Base-by-base conservation (phyloP, 2,329 filamentous ascomycete species). In the Alternaria alternata region DNA sequence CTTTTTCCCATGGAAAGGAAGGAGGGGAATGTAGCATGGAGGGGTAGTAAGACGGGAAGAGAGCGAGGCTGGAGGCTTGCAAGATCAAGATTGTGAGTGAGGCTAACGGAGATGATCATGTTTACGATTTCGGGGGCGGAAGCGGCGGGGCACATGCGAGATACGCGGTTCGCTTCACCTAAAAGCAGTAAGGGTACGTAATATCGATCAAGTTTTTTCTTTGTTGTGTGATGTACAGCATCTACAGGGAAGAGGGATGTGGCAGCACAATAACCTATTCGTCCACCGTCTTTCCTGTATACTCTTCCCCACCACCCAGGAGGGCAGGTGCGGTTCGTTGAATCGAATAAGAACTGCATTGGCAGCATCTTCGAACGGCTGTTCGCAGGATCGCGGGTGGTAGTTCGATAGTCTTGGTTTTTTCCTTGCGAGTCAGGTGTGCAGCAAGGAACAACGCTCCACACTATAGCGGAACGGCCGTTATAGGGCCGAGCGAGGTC, bases 351-450 rank as follows among this genome's bases (percentile, higher is more conserved):
- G 54, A 28, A 24, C 11, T 48, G 58, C 47, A 43, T 57, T 48
- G 42, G 36, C 12, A 34, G 41, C 39, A 59, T 47, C 18, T 47
- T 49, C 22, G 46, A 62, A 59, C 56, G 59, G 51, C 51, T 59
- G 59, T 62, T 62, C 55, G 55, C 55, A 62, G 59, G 41, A 55
- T 58, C 51, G 38, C 20, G 14, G 32, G 47, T 53, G 18, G 48
- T 43, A 36, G 41, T 41, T 39, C 30, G 28, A 12, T 39, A 8
- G 34, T 20, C 30, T n/a, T 26, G 26, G 22, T 20, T 51, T 44
- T 36, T 20, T 20, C 42, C 28, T 38, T 48, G 39, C 39, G 44
- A 51, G 44, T 54, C 57, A 55, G 44, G 39, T 12, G 36, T 44
- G 28, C 43, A 34, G 46, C 46, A 49, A 24, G 32, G 46, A 49